Conservation (phyloP, 352 stramenopile genomes). For the Pythium periplocum region DNA sequence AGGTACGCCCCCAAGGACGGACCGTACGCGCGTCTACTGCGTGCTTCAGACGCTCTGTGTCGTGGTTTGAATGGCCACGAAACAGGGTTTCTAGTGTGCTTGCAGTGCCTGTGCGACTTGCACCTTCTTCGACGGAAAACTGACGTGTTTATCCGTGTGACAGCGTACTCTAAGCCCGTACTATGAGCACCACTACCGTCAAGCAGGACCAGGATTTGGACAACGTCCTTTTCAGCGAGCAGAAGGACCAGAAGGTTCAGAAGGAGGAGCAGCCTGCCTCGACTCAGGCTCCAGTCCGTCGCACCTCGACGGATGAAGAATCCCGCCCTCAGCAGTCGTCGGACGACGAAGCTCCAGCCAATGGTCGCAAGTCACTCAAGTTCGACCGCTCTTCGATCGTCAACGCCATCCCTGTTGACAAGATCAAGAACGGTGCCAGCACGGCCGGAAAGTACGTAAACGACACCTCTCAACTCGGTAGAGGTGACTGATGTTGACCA, state of each 20-base stretch:
- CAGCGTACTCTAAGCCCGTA: neutral
- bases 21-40: no score
- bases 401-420: constrained; percentile 82
- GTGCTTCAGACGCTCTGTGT: no score
- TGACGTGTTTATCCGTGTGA: no score
- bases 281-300: constrained; percentile 4
- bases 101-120: no score
- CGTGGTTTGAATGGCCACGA: no score
- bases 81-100: no score
- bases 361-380: constrained; percentile 21
- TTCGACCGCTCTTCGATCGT: constrained; percentile 54
- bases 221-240: constrained; percentile 80
- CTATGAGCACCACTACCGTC: neutral
- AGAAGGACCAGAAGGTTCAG: constrained; percentile 35
- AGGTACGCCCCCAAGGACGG: no score
- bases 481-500: neutral
- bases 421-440: constrained; percentile 84
- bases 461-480: neutral
- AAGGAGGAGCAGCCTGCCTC: neutral
- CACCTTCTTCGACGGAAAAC: no score
- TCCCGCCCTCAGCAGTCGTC: constrained; percentile 4
- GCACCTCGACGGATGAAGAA: constrained; percentile 40
- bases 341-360: constrained; percentile 20
- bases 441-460: constrained; percentile 67
- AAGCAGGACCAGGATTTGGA: constrained; percentile 77